Evolutionary conservation across 345 rosid species (phyloP), one percentile per base, ranked within the genome.

Genomic region (Arabis hirsuta): DNA sequence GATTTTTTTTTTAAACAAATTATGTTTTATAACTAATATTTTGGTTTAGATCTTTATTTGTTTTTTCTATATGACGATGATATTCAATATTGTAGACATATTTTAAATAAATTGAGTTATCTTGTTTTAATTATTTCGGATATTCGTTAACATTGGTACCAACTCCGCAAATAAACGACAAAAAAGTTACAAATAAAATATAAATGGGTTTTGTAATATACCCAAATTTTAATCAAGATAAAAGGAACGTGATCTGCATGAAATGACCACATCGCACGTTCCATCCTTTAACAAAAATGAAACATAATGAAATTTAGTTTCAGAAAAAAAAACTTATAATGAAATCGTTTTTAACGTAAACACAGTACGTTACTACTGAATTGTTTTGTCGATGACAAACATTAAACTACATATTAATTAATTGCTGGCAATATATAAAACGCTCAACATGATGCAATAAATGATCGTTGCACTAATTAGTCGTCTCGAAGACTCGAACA

Each of bases 211-310:
- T 53, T 53, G 36, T 27, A 38, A 36, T 65, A 29, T 29, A 5
- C 32, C 1, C 4, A 4, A 29, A 29, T 4, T 29, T 29, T 29
- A 29, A 29, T 29, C 29, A 41, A 10, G 0, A 39, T 5, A 36
- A 52, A 19, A 31, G 27, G 63, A 67, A 43, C 44, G 14, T 31
- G 62, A 22, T 16, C 12, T 68, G 63, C 63, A 55, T 68, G 54
- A 44, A 19, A 44, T 41, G 44, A 55, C 63, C 63, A 42, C 55
- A 46, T 31, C n/a, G 31, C 73, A 55, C 63, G 45, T 67, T 44
- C 53, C 20, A 19, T 29, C 32, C 72, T 55, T 67, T 12, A 68
- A 43, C 55, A 19, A 31, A 68, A n/a, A 68, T 29, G 27, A 67
- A 9, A 32, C n/a, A 31, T 55, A n/a, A 68, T 29, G 27, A 67